Percentiles rank a stretch among this genome's conserved stretches.
These are phyloP conservation scores for Puccinia novopanici DNA, from an alignment of 1,284 basidiomycete species.

Conservation along the genomic window DNA sequence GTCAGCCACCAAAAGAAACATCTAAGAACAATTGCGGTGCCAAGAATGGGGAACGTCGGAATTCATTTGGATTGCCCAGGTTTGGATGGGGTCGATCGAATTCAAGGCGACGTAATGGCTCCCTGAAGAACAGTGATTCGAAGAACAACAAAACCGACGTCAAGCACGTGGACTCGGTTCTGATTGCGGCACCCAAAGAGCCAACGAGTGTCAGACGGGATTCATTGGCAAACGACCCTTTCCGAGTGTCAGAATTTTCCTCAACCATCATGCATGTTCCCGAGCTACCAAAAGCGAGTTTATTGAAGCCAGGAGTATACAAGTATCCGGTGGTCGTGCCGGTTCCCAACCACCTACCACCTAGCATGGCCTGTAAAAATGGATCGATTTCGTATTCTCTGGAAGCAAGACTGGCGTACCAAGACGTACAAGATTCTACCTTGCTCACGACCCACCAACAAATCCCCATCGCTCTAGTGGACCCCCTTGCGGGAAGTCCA, in stretches of 20 bases:
- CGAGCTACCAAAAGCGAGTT: neutral
- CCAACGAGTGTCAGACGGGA: conserved; percentile 1
- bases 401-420: conserved; percentile 11
- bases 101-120: neutral
- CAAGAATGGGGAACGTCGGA: neutral
- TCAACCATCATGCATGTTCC: neutral
- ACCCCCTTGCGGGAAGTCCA: conserved; percentile 22
- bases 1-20: neutral
- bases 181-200: neutral
- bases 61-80: conserved; percentile 7
- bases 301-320: conserved; percentile 11
- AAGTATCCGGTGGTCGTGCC: conserved; percentile 24
- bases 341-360: conserved; percentile 24
- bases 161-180: neutral
- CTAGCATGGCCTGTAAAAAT: conserved; percentile 7
- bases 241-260: conserved; percentile 5
- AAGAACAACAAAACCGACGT: neutral
- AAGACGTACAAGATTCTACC: conserved; percentile 18
- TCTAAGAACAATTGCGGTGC: neutral
- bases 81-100: conserved; percentile 9
- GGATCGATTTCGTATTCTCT: conserved; percentile 20
- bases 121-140: neutral
- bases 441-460: conserved; percentile 15
- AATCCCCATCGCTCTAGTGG: conserved; percentile 11
- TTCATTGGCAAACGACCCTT: neutral